Conservation (phyloP, 768 basidiomycete species). For the Suillus spraguei region DNA sequence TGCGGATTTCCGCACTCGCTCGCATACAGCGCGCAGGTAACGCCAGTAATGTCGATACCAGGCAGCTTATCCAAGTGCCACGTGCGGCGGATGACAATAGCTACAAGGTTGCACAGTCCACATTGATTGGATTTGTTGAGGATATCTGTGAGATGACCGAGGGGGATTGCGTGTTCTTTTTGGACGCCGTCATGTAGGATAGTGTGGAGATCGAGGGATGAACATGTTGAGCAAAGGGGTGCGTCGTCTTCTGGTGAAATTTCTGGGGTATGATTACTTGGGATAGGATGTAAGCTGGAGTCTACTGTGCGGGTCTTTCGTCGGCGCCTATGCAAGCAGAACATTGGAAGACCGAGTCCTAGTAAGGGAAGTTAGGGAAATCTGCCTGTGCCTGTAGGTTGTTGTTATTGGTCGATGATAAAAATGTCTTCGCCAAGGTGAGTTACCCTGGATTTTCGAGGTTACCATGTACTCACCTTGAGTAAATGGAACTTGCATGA, state of each 20-base stretch:
- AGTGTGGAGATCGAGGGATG: constrained; percentile 6
- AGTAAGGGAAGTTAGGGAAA: background rate
- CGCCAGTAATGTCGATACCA: background rate
- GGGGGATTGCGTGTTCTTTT: background rate
- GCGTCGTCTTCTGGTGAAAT: background rate
- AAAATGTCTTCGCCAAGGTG: background rate
- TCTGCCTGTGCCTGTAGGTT: background rate
- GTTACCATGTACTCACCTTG: background rate
- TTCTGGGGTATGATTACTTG: background rate
- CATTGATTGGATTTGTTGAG: constrained; percentile 9
- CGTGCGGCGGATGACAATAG: constrained; percentile 3
- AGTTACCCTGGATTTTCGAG: background rate
- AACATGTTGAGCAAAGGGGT: constrained; percentile 13
- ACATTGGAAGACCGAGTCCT: background rate
- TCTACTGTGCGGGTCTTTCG: background rate
- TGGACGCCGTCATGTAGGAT: constrained; percentile 9
- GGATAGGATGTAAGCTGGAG: background rate
- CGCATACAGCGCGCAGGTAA: background rate
- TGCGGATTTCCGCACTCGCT: background rate
- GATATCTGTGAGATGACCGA: constrained; percentile 9
- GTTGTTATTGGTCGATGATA: background rate
- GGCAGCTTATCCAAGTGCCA: constrained; percentile 8
- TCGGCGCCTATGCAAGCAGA: background rate
- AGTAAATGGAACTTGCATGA: background rate
- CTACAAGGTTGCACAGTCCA: constrained; percentile 7